These are phyloP conservation scores for Aspergillus heteromorphus DNA, from an alignment of 495 filamentous ascomycete species.

Conservation along the genomic window DNA sequence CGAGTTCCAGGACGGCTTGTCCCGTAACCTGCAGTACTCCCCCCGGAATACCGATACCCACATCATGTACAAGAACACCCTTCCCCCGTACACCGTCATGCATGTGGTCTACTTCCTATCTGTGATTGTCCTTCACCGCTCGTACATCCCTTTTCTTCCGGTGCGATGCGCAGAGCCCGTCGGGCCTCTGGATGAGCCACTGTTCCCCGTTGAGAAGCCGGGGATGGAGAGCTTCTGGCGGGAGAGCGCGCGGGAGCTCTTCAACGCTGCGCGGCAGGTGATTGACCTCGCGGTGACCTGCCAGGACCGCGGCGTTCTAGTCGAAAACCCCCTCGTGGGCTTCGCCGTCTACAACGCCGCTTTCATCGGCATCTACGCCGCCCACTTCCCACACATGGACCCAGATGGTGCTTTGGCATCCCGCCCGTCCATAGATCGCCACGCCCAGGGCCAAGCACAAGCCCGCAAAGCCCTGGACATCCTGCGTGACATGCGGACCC, in stretches of 20 bases:
- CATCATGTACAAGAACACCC: slow-evolving; percentile 63
- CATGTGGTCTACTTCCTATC: slow-evolving; percentile 75
- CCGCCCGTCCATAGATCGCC: slow-evolving; percentile 21
- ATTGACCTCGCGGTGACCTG: slow-evolving; percentile 71
- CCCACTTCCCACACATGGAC: slow-evolving; percentile 77
- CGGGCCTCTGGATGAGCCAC: slow-evolving; percentile 69
- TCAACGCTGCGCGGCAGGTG: slow-evolving; percentile 66
- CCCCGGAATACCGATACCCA: slow-evolving; percentile 73
- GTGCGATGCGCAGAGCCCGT: slow-evolving; percentile 60
- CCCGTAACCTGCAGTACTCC: slow-evolving; percentile 65
- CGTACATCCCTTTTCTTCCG: slow-evolving; percentile 79
- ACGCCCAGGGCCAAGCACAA: slow-evolving; percentile 32
- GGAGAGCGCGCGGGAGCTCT: slow-evolving; percentile 66
- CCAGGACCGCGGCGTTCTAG: slow-evolving; percentile 61
- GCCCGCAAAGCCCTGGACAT: slow-evolving; percentile 49
- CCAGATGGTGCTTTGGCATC: slow-evolving; percentile 51
- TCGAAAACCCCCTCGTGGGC: slow-evolving; percentile 74
- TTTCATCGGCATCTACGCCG: slow-evolving; percentile 63
- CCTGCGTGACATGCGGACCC: slow-evolving; percentile 57
- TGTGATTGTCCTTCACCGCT: slow-evolving; percentile 71
- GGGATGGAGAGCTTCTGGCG: slow-evolving; percentile 62
- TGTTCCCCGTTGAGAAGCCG: slow-evolving; percentile 51
- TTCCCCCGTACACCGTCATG: slow-evolving; percentile 69
- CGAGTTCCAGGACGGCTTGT: slow-evolving; percentile 62
- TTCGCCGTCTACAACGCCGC: slow-evolving; percentile 81